phyloP scores from a whole-genome alignment of 805 yeast species.

The Pichia paraexigua region DNA sequence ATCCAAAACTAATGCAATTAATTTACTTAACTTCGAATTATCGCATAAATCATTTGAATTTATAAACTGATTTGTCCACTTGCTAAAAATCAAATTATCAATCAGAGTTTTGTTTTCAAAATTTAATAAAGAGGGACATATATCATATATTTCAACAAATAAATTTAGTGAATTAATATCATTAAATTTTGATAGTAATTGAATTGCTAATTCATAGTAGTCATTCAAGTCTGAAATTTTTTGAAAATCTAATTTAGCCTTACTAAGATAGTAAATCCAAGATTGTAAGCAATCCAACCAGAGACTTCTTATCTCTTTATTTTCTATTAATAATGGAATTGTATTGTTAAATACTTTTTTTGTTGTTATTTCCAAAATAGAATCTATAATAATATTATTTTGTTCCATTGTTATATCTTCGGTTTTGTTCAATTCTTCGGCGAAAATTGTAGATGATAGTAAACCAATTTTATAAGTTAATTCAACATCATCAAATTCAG shows the following conservation, averaged over 20 bases:
- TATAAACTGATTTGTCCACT: slow-evolving; percentile 39
- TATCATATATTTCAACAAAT: slow-evolving; percentile 38
- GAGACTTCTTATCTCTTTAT: background rate
- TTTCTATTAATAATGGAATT: background rate
- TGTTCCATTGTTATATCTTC: slow-evolving; percentile 26
- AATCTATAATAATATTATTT: slow-evolving; percentile 32
- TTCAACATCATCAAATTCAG: background rate
- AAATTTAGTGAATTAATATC: slow-evolving; percentile 27
- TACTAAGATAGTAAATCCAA: slow-evolving; percentile 33
- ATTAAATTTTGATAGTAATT: slow-evolving; percentile 12
- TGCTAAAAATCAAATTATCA: slow-evolving; percentile 32
- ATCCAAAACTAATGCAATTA: slow-evolving; percentile 40
- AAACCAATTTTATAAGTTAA: slow-evolving; percentile 9
- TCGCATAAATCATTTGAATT: slow-evolving; percentile 23
- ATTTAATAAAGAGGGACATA: slow-evolving; percentile 35
- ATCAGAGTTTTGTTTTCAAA: slow-evolving; percentile 25
- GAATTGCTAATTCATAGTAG: slow-evolving; percentile 13
- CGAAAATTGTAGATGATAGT: slow-evolving; percentile 37
- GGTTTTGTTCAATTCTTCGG: slow-evolving; percentile 42
- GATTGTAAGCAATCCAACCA: slow-evolving; percentile 28
- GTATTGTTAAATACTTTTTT: background rate
- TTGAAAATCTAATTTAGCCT: slow-evolving; percentile 29
- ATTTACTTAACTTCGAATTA: slow-evolving; percentile 35
- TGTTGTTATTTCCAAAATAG: slow-evolving; percentile 28
- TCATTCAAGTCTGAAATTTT: slow-evolving; percentile 22